A percentile compares a stretch with the other conserved stretches of the same genome.
phyloP scores from a whole-genome alignment of 306 rosid species.

The Corylus heterophylla region DNA sequence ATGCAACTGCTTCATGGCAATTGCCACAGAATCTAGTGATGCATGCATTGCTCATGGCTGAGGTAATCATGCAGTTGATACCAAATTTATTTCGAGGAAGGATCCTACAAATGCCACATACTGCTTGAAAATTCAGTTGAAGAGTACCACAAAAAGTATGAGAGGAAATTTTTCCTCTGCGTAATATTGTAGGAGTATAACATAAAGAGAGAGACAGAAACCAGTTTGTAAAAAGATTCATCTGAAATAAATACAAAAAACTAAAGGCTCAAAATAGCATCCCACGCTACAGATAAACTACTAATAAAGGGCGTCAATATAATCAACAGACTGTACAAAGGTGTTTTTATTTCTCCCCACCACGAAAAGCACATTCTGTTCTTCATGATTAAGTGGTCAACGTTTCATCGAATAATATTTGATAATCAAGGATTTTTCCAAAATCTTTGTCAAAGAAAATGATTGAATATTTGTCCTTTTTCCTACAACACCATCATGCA shows the following conservation, averaged over 20 bases:
- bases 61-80: constrained; percentile 32
- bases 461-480: not conserved
- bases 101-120: constrained; percentile 39
- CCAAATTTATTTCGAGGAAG: constrained; percentile 23
- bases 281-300: not conserved
- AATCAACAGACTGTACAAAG: not conserved
- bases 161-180: not conserved
- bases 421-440: not conserved
- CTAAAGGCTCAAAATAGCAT: constrained; percentile 1
- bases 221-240: not conserved
- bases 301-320: not conserved
- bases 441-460: not conserved
- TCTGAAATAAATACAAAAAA: constrained; percentile 13
- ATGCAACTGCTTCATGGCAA: constrained; percentile 33
- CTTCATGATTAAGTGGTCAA: not conserved
- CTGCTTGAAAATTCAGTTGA: constrained; percentile 29
- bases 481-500: not conserved
- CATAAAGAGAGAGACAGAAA: constrained; percentile 12
- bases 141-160: not conserved
- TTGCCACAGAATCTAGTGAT: constrained; percentile 40
- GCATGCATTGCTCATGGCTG: constrained; percentile 46
- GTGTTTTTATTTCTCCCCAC: not conserved
- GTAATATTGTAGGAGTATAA: not conserved
- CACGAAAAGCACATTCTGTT: not conserved
- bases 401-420: not conserved